phyloP scores from a whole-genome alignment of 768 basidiomycete genomes.

The Suillus alpinus region DNA sequence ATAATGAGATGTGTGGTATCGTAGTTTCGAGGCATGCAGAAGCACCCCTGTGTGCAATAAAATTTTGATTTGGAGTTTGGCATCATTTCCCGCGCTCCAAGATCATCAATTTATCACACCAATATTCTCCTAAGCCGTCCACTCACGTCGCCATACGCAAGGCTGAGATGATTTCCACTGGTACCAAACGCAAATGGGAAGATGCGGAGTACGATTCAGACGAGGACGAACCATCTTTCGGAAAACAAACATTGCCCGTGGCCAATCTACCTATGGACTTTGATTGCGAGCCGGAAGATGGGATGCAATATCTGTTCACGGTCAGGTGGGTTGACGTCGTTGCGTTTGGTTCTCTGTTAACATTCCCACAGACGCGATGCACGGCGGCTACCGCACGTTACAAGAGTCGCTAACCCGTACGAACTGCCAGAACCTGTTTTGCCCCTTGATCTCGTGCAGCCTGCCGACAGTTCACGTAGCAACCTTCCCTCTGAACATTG shows the following conservation, averaged over 20 bases:
- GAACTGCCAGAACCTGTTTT: constrained; percentile 32
- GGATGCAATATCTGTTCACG: constrained; percentile 77
- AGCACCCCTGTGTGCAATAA: background rate
- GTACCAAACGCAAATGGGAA: constrained; percentile 55
- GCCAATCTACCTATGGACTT: constrained; percentile 74
- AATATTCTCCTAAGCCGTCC: background rate
- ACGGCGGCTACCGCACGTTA: constrained; percentile 58
- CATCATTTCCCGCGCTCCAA: constrained; percentile 1
- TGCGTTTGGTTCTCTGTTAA: constrained; percentile 9
- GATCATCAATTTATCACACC: background rate
- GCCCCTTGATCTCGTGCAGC: constrained; percentile 11
- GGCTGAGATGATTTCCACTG: constrained; percentile 13
- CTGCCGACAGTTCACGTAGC: constrained; percentile 24
- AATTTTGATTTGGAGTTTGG: background rate
- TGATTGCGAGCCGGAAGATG: constrained; percentile 62
- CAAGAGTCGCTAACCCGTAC: constrained; percentile 69
- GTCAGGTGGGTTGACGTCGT: constrained; percentile 54
- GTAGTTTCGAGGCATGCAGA: constrained; percentile 1
- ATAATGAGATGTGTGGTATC: constrained; percentile 4
- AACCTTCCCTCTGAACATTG: constrained; percentile 65
- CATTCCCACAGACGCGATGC: constrained; percentile 60
- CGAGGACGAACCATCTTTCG: constrained; percentile 59
- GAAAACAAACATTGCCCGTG: constrained; percentile 77
- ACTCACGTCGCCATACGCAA: background rate
- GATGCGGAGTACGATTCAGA: constrained; percentile 47